Percentiles rank a stretch among this genome's conserved stretches.
Conservation (phyloP, 768 basidiomycete species). For the Plicaturopsis crispa region DNA sequence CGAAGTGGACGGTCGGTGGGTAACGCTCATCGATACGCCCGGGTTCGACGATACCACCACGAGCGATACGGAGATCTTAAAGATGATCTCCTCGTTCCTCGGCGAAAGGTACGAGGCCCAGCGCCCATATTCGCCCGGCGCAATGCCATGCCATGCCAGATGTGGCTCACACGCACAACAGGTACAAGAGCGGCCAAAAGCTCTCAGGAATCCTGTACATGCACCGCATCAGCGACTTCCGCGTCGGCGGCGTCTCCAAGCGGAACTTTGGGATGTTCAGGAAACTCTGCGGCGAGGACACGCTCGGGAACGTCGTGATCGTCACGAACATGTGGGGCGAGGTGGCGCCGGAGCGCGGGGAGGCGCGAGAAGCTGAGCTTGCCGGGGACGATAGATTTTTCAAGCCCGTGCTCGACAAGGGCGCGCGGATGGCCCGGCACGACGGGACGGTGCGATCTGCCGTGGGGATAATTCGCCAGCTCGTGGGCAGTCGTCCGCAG, state of each 20-base stretch:
- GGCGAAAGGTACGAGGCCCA: not conserved
- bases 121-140: not conserved
- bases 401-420: constrained; percentile 42
- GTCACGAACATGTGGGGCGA: constrained; percentile 34
- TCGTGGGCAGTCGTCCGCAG: constrained; percentile 23
- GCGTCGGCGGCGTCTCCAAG: constrained; percentile 25
- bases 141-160: not conserved
- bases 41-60: constrained; percentile 20
- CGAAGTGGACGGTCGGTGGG: constrained; percentile 10
- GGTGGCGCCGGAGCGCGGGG: constrained; percentile 24
- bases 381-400: constrained; percentile 35
- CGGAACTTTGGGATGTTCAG: constrained; percentile 35
- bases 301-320: constrained; percentile 33
- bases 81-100: constrained; percentile 20
- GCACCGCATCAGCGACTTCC: constrained; percentile 24
- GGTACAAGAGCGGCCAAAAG: constrained; percentile 20
- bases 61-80: constrained; percentile 27
- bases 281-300: constrained; percentile 29
- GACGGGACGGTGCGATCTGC: constrained; percentile 28
- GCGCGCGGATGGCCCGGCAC: constrained; percentile 37
- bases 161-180: too few species aligned
- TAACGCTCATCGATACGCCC: constrained; percentile 18
- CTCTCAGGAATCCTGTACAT: constrained; percentile 26
- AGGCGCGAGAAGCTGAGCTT: constrained; percentile 27
- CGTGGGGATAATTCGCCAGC: constrained; percentile 25